Percentiles rank a stretch among this genome's conserved stretches.
These are phyloP conservation scores for Cercospora brassicicola DNA, from an alignment of 2,329 filamentous ascomycete genomes.

Conservation along the genomic window DNA sequence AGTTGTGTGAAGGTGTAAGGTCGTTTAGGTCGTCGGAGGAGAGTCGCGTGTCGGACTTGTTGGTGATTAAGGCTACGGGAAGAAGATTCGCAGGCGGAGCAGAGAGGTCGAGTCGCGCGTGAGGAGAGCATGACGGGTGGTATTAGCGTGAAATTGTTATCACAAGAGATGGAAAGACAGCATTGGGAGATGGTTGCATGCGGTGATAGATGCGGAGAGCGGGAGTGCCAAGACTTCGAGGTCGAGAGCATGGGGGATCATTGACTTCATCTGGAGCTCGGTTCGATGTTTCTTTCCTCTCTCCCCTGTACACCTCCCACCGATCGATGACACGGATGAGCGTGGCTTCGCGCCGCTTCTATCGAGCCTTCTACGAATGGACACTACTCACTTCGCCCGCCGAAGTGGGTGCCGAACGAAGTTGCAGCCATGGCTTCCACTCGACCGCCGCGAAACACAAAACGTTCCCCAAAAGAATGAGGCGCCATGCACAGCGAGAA, in stretches of 20 bases:
- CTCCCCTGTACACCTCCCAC: neutral
- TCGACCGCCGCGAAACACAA: slow-evolving; percentile 1
- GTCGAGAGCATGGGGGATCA: neutral
- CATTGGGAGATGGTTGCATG: neutral
- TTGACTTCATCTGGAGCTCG: neutral
- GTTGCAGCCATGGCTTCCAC: slow-evolving; percentile 5
- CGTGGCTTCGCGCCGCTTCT: slow-evolving; percentile 42
- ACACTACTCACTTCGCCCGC: slow-evolving; percentile 32
- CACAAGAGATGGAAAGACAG: neutral
- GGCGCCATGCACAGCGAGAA: neutral
- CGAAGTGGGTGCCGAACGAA: neutral
- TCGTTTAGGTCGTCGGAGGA: slow-evolving; percentile 81
- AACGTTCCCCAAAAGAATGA: neutral
- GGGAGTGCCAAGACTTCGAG: slow-evolving; percentile 21
- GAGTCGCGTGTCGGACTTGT: slow-evolving; percentile 77
- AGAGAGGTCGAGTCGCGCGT: slow-evolving; percentile 22
- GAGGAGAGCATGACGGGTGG: slow-evolving; percentile 23
- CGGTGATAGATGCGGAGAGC: slow-evolving; percentile 14
- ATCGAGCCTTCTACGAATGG: slow-evolving; percentile 49
- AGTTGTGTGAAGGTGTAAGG: slow-evolving; percentile 98
- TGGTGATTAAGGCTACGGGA: slow-evolving; percentile 19
- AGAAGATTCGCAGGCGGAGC: slow-evolving; percentile 11
- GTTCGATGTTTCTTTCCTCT: neutral
- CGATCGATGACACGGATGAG: slow-evolving; percentile 12
- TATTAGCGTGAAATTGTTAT: slow-evolving; percentile 1